Conservation (phyloP, 2,329 filamentous ascomycete genomes). For the Pyrenophora graminea region DNA sequence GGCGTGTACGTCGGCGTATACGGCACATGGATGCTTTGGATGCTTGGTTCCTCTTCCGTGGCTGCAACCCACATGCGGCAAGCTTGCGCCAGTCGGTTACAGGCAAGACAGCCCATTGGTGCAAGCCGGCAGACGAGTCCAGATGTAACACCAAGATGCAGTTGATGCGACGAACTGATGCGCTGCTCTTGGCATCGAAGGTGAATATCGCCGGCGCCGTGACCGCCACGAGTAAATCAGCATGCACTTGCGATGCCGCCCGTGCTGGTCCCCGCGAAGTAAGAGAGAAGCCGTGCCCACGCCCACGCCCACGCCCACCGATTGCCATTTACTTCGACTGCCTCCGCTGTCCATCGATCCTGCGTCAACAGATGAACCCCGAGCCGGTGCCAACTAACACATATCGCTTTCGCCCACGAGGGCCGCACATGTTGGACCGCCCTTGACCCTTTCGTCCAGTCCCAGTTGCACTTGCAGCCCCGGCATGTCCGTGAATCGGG, state of each 20-base stretch:
- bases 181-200: conserved; percentile 16
- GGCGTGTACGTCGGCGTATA: not conserved
- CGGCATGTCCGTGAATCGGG: conserved; percentile 33
- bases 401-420: conserved; percentile 27
- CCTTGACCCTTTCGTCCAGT: conserved; percentile 13
- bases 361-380: conserved; percentile 29
- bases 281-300: conserved; percentile 22
- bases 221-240: conserved; percentile 33
- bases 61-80: not conserved
- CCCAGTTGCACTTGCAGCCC: conserved; percentile 7
- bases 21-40: not conserved
- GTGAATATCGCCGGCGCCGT: conserved; percentile 22
- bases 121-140: not conserved
- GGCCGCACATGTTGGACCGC: conserved; percentile 33
- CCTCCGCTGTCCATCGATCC: conserved; percentile 3
- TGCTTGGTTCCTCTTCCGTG: not conserved
- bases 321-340: not conserved
- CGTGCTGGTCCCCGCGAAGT: conserved; percentile 17
- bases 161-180: conserved; percentile 18
- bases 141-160: conserved; percentile 12
- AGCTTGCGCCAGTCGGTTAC: conserved; percentile 1
- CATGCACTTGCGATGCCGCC: conserved; percentile 27
- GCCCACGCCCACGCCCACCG: not conserved
- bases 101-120: conserved; percentile 9
- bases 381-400: conserved; percentile 27